A percentile compares a stretch with the other conserved stretches of the same genome.
phyloP scores from a whole-genome alignment of 495 filamentous ascomycete species.

The Hypoxylon subgilvum region DNA sequence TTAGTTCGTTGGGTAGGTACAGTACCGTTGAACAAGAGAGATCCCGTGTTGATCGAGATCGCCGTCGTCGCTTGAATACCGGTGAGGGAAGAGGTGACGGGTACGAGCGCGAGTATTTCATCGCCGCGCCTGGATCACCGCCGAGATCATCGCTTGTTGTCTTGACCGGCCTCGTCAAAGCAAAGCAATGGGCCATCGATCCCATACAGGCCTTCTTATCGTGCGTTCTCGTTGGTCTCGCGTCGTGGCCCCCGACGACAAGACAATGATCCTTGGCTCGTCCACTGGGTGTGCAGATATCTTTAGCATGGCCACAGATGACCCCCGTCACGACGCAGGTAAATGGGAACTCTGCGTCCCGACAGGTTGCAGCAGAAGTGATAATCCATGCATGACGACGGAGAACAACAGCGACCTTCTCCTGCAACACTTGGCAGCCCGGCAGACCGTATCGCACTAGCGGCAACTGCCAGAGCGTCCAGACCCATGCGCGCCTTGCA shows the following conservation, averaged over 20 bases:
- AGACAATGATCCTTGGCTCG: slow-evolving; percentile 20
- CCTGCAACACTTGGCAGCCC: slow-evolving; percentile 26
- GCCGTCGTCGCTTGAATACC: not conserved
- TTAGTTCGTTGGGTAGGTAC: too few species aligned
- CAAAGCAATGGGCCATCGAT: slow-evolving; percentile 4
- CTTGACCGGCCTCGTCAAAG: slow-evolving; percentile 16
- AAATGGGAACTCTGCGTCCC: slow-evolving; percentile 16
- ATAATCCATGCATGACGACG: slow-evolving; percentile 18
- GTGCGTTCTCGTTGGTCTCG: slow-evolving; percentile 35
- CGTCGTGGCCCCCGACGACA: slow-evolving; percentile 29
- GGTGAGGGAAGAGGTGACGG: not conserved
- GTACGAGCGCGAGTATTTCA: slow-evolving; percentile 8
- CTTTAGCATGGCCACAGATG: slow-evolving; percentile 7
- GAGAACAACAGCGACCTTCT: slow-evolving; percentile 1
- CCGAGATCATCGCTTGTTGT: not conserved
- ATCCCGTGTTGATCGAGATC: slow-evolving; percentile 29
- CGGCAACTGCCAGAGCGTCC: slow-evolving; percentile 15
- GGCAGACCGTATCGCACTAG: slow-evolving; percentile 24
- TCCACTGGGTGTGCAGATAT: slow-evolving; percentile 15
- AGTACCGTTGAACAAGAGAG: not conserved
- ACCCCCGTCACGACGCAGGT: slow-evolving; percentile 8
- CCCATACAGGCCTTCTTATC: slow-evolving; percentile 16
- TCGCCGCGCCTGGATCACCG: slow-evolving; percentile 8
- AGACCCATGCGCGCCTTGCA: slow-evolving; percentile 24
- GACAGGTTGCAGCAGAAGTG: slow-evolving; percentile 22